Conservation (phyloP, 345 rosid genomes). For the Cardamine chenopodiifolia region DNA sequence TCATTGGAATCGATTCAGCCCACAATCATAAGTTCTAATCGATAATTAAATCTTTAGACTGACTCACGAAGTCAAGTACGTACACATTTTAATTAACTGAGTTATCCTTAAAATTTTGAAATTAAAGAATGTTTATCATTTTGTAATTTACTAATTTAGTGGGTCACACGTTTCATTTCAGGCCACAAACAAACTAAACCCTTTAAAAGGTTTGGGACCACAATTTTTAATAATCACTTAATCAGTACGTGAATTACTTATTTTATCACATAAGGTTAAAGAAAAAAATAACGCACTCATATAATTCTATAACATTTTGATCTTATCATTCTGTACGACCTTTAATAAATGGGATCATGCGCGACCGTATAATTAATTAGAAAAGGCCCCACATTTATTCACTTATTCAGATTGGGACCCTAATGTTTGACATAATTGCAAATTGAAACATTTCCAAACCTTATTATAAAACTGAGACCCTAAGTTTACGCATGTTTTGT, state of each 20-base stretch:
- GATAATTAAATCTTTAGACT: slow-evolving; percentile 24
- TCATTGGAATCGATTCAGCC: slow-evolving; percentile 40
- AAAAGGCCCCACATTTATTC: slow-evolving; percentile 2
- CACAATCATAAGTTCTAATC: slow-evolving; percentile 14
- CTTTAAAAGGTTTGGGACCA: slow-evolving; percentile 18
- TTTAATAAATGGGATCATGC: slow-evolving; percentile 25
- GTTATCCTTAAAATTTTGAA: slow-evolving; percentile 15
- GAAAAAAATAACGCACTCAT: slow-evolving; percentile 35
- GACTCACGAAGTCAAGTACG: slow-evolving; percentile 38
- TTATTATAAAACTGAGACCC: slow-evolving; percentile 19
- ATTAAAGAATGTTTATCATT: slow-evolving; percentile 20
- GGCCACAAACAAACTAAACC: slow-evolving; percentile 38
- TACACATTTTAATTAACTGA: slow-evolving; percentile 28
- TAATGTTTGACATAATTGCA: slow-evolving; percentile 37
- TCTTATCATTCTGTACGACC: neutral
- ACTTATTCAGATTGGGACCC: slow-evolving; percentile 38
- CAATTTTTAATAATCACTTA: neutral
- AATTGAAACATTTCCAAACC: slow-evolving; percentile 16
- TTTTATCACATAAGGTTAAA: slow-evolving; percentile 27
- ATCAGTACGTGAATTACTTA: neutral
- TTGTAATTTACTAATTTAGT: slow-evolving; percentile 26
- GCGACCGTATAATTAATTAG: slow-evolving; percentile 29
- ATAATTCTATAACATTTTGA: slow-evolving; percentile 1
- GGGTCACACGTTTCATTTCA: slow-evolving; percentile 42
- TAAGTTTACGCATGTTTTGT: slow-evolving; percentile 34